A percentile compares a stretch with the other conserved stretches of the same genome.
phyloP scores from a whole-genome alignment of 768 basidiomycete genomes.

The Ramaria sp. region DNA sequence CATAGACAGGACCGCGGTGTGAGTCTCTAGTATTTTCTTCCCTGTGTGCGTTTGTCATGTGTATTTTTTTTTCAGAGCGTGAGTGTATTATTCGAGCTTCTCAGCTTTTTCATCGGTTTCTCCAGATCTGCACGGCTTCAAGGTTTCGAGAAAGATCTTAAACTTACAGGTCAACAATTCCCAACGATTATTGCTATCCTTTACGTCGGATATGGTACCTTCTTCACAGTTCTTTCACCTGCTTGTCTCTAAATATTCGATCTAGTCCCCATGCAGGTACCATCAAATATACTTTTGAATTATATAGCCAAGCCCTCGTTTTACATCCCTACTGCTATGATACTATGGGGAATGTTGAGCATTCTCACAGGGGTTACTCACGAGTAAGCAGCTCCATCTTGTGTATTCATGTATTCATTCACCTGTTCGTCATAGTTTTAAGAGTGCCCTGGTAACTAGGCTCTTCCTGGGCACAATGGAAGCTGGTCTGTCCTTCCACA shows the following conservation, averaged over 20 bases:
- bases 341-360: slow-evolving; percentile 51
- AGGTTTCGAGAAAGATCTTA: slow-evolving; percentile 44
- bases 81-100: slow-evolving; percentile 27
- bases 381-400: slow-evolving; percentile 21
- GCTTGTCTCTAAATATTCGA: background rate
- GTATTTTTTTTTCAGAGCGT: slow-evolving; percentile 55
- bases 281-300: slow-evolving; percentile 55
- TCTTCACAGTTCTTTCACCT: background rate
- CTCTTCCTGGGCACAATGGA: slow-evolving; percentile 71
- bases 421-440: slow-evolving; percentile 31
- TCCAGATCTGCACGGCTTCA: slow-evolving; percentile 52
- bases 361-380: slow-evolving; percentile 31
- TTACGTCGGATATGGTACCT: slow-evolving; percentile 19
- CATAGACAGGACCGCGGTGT: slow-evolving; percentile 11
- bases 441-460: slow-evolving; percentile 49
- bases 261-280: slow-evolving; percentile 26
- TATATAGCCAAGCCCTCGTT: slow-evolving; percentile 58
- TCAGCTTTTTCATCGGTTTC: background rate
- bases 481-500: slow-evolving; percentile 26
- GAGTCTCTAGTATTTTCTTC: too few species aligned
- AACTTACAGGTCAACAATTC: slow-evolving; percentile 16
- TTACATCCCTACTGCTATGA: slow-evolving; percentile 58
- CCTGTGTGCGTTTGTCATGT: too few species aligned
- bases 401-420: slow-evolving; percentile 15
- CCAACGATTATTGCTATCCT: slow-evolving; percentile 15